These are phyloP conservation scores for Aureobasidium sp. DNA, from an alignment of 2,329 filamentous ascomycete genomes.

Conservation along the genomic window DNA sequence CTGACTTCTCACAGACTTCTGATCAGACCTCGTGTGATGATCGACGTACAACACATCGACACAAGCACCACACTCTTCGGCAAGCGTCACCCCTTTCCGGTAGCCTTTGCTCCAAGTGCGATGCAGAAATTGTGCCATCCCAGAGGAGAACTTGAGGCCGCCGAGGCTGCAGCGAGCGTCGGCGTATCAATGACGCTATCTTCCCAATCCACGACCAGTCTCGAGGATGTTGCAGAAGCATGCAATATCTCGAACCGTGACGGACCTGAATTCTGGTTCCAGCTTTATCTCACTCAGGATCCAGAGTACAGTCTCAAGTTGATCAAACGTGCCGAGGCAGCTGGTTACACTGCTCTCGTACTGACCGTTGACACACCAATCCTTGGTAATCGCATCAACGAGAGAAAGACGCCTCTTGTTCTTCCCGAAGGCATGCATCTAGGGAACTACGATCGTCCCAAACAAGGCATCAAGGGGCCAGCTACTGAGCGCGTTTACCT, in stretches of 20 bases:
- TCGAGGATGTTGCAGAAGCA: constrained; percentile 23
- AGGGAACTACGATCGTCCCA: constrained; percentile 16
- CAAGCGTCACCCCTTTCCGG: constrained; percentile 26
- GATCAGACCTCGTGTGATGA: constrained; percentile 28
- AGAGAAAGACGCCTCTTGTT: constrained; percentile 20
- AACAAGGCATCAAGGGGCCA: neutral
- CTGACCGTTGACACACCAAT: constrained; percentile 26
- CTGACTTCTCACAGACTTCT: constrained; percentile 13
- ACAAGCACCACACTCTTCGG: constrained; percentile 40
- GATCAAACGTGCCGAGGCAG: constrained; percentile 21
- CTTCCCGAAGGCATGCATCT: constrained; percentile 17
- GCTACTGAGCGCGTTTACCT: neutral
- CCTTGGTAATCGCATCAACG: constrained; percentile 25
- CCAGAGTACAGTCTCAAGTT: constrained; percentile 18
- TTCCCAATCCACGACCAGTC: constrained; percentile 21
- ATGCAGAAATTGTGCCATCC: constrained; percentile 24
- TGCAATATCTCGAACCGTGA: constrained; percentile 11
- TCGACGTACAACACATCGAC: constrained; percentile 31
- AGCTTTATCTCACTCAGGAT: constrained; percentile 20
- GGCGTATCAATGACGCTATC: constrained; percentile 23
- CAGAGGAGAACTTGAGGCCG: constrained; percentile 24
- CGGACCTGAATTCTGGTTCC: constrained; percentile 20
- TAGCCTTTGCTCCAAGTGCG: constrained; percentile 26
- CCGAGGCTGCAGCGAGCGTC: constrained; percentile 20
- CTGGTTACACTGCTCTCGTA: constrained; percentile 24